Conservation (phyloP, 371 early-diverging fungal species). For the Mortierella sp. region DNA sequence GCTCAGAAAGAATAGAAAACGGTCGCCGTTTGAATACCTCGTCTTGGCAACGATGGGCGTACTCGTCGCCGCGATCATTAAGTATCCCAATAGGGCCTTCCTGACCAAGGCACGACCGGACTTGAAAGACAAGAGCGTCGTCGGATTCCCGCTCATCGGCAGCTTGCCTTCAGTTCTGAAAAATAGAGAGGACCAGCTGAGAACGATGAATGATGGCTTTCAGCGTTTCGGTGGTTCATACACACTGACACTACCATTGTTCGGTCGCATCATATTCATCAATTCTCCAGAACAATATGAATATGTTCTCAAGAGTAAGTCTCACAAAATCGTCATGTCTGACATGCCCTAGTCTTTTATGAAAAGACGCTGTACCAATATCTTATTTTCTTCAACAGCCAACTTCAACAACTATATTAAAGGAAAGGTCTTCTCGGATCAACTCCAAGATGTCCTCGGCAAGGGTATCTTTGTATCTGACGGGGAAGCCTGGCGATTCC, state of each 20-base stretch:
- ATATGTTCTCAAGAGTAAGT: constrained; percentile 43
- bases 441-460: constrained; percentile 64
- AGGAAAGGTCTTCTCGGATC: constrained; percentile 56
- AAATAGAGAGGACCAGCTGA: constrained; percentile 9
- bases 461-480: constrained; percentile 78
- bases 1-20: constrained; percentile 21
- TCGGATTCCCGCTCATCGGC: constrained; percentile 34
- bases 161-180: constrained; percentile 33
- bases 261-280: constrained; percentile 33
- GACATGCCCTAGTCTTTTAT: not conserved
- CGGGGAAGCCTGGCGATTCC: constrained; percentile 64
- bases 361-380: not conserved
- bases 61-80: constrained; percentile 30
- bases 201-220: constrained; percentile 14
- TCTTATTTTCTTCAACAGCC: constrained; percentile 1
- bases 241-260: constrained; percentile 31
- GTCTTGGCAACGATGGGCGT: constrained; percentile 33
- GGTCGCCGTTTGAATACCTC: constrained; percentile 31
- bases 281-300: constrained; percentile 39
- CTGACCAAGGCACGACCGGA: constrained; percentile 30
- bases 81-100: constrained; percentile 44
- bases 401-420: constrained; percentile 62
- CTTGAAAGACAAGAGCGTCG: constrained; percentile 28
- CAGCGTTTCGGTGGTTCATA: constrained; percentile 20
- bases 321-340: not conserved